Base-by-base conservation (phyloP, 768 basidiomycete genomes). In the Suillus bovinus region DNA sequence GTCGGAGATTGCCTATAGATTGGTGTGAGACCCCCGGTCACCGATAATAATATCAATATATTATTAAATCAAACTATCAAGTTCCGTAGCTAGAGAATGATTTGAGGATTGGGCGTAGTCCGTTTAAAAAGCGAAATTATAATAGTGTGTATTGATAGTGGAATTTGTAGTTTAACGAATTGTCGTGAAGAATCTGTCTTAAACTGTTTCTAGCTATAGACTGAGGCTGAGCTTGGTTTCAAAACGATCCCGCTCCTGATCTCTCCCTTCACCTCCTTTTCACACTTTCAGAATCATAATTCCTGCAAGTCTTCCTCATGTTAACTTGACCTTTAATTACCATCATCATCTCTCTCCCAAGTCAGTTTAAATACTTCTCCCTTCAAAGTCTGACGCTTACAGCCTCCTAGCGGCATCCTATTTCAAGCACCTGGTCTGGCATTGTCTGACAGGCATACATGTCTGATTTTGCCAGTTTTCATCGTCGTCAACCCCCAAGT, bases 401-500 rank as follows among this genome's bases (percentile, higher is more conserved):
- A 34, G 10, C 61, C 57, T 16, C 41, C 52, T 42, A 31, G 36
- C 29, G 55, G 44, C 55, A 34, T 50, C 29, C 50, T 34, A 55
- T 57, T 61, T 44, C 58, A 31, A 27, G 60, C 56, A 61, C 59
- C 58, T 59, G 66, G 72, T 71, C 69, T 54, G 66, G 41, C 58
- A 55, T 36, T 58, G 50, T 56, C 47, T 62, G 41, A 42, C 44
- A 44, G 61, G 56, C 57, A 59, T 58, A 66, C 71, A 86, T 86
- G 85, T 80, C 84, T 63, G 84, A 85, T 66, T 70, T 61, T 56
- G 59, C 82, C 27, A 78, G 74, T 71, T 73, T 74, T 64, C 76
- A 78, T 47, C 84, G 85, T 68, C 82, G 85, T 59, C 79, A 75
- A 72, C 65, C 76, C 70, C 90, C 91, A n/a, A 89, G 88, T 68